Evolutionary conservation across 345 rosid genomes (phyloP), one percentile per base, ranked within the genome.

Genomic region (Passiflora organensis): DNA sequence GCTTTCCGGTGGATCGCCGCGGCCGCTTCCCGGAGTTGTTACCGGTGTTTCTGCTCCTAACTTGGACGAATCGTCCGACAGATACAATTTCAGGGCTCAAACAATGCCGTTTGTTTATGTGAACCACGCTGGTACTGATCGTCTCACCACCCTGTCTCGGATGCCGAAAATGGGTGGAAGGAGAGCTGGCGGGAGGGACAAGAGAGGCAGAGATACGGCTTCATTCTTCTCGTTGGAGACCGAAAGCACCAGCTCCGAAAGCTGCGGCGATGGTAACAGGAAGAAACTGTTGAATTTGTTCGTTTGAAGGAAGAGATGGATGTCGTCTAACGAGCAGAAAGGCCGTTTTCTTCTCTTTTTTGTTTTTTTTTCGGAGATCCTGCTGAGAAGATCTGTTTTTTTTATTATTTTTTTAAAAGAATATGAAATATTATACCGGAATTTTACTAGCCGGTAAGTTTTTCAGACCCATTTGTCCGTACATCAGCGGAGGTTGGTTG

Each of bases 281-380:
- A 83, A 58, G 39, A 79, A 78, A 72, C 84, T 83, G 28, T 57
- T 86, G 71, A 83, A 86, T 56, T 78, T 86, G n/a, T 86, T 86
- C 55, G 73, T 76, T 54, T 86, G 65, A 78, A 10, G 20, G 37
- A 0, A 15, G 15, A 23, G 21, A 51, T 51, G 51, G 52, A n/a
- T 53, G 9, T 24, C 38, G 46, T 48, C 8, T 53, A 56, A 48
- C 24, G 23, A n/a, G n/a, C n/a, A n/a, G n/a, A n/a, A n/a, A n/a
- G n/a, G n/a, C n/a, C n/a, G n/a, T n/a, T n/a, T n/a, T n/a, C n/a
- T n/a, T n/a, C n/a, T n/a, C n/a, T n/a, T n/a, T n/a, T n/a, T n/a
- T n/a, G n/a, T n/a, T n/a, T n/a, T n/a, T n/a, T n/a, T n/a, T n/a
- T n/a, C n/a, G n/a, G n/a, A n/a, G n/a, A n/a, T n/a, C n/a, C n/a